Base-by-base conservation (phyloP, 768 basidiomycete species). In the Jaapia argillacea region DNA sequence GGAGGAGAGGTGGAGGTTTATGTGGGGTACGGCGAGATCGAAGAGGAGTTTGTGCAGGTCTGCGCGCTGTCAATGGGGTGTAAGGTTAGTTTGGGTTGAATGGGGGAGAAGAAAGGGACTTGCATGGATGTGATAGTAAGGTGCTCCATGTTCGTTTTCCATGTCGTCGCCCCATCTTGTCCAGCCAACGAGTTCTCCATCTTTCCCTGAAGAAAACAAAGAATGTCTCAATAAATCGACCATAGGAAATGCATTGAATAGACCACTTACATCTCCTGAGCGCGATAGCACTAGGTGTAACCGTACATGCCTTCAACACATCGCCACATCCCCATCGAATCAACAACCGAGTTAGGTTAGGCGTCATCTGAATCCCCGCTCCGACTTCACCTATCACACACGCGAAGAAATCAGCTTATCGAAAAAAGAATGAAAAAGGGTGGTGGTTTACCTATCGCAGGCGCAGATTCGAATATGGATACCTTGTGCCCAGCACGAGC, bases 171-270 rank as follows among this genome's bases (percentile, higher is more conserved):
- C 58, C 65, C 65, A 68, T 22, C 40, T 51, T 4, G 65, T 66
- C 55, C 59, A 63, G 4, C 57, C 67, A 3, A 67, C 24, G 2
- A 58, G 60, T 35, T 68, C 60, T 0, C 67, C 64, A 4, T 53
- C 58, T 22, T 53, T 54, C 57, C 59, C 59, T 61, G 23, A 3
- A 13, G 1, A n/a, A 24, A 51, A 13, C 45, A 40, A 24, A 4
- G 0, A 20, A 6, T 12, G 6, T 24, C 22, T 20, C 12, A 13
- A 35, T 31, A 56, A n/a, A n/a, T n/a, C n/a, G n/a, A n/a, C n/a
- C n/a, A n/a, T n/a, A n/a, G 10, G 28, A 16, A 33, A 33, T 33
- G 28, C 10, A 33, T 10, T 10, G 28, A 33, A 33, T 33, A 33
- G 10, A 10, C 28, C 28, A 33, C 28, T 33, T 10, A 33, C 28